phyloP scores from a whole-genome alignment of 2,329 filamentous ascomycete species.

The Blastomyces silverae region DNA sequence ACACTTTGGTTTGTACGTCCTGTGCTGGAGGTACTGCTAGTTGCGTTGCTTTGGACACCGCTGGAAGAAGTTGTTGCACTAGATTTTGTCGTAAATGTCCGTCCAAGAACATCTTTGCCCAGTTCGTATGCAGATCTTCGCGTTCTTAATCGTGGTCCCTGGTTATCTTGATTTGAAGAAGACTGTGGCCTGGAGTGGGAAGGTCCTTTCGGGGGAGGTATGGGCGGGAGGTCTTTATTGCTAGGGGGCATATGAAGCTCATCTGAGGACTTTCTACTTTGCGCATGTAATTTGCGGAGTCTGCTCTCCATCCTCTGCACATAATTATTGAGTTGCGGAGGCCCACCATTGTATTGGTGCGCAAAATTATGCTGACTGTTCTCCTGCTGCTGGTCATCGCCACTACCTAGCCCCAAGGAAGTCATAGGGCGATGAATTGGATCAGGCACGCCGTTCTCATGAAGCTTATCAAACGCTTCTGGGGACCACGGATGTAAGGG shows the following conservation, averaged over 20 bases:
- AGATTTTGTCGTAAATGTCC: conserved; percentile 84
- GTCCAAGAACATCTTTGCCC: conserved; percentile 59
- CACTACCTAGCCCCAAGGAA: conserved; percentile 59
- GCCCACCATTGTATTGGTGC: conserved; percentile 50
- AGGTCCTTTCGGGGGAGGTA: conserved; percentile 52
- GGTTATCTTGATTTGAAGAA: conserved; percentile 32
- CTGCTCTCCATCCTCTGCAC: conserved; percentile 87
- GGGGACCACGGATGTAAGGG: conserved; percentile 78
- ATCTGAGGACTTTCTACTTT: conserved; percentile 35
- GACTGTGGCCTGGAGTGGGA: conserved; percentile 42
- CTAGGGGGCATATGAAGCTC: conserved; percentile 49
- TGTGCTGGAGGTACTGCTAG: conserved; percentile 61
- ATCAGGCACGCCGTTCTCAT: conserved; percentile 30
- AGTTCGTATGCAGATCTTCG: conserved; percentile 63
- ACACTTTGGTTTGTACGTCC: conserved; percentile 75
- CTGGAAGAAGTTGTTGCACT: conserved; percentile 72
- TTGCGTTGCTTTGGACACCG: conserved; percentile 60
- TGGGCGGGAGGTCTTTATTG: conserved; percentile 51
- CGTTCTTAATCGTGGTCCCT: conserved; percentile 34
- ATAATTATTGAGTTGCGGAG: conserved; percentile 74
- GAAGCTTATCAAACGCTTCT: conserved; percentile 64
- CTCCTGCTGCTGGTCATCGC: conserved; percentile 42
- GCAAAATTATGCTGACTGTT: conserved; percentile 43
- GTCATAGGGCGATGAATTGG: conserved; percentile 57
- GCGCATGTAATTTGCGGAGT: conserved; percentile 60